Conservation (phyloP, 2,329 filamentous ascomycete species). For the Paecilomyces dactylethromorphus region DNA sequence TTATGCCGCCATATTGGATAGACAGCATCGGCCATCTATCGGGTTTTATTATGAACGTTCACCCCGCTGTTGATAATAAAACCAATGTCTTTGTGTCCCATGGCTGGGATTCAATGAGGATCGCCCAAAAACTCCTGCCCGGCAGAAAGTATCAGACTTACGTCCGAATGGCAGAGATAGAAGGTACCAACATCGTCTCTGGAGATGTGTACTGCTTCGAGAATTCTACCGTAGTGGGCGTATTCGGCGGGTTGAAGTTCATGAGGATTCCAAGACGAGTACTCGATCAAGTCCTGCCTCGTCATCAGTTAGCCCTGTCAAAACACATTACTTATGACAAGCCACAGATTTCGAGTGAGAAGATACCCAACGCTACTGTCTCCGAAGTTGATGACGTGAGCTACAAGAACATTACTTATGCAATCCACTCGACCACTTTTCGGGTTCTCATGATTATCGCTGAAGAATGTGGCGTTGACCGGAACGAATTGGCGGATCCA, state of each 20-base stretch:
- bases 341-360: neutral
- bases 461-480: constrained; percentile 5
- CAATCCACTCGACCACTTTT: neutral
- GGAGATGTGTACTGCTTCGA: constrained; percentile 23
- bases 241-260: constrained; percentile 22
- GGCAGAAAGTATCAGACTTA: constrained; percentile 15
- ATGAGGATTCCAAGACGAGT: constrained; percentile 9
- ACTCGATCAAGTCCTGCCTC: constrained; percentile 6
- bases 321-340: neutral
- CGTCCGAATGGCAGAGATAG: neutral
- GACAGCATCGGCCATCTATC: constrained; percentile 29
- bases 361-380: neutral
- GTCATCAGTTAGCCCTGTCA: neutral
- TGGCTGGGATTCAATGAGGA: constrained; percentile 26
- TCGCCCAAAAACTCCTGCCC: constrained; percentile 13
- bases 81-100: constrained; percentile 27
- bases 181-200: constrained; percentile 11
- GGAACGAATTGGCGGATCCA: constrained; percentile 4
- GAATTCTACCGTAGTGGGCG: constrained; percentile 19
- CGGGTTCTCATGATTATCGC: constrained; percentile 4
- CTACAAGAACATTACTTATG: neutral
- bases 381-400: neutral
- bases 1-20: constrained; percentile 17
- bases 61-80: constrained; percentile 18
- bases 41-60: constrained; percentile 33